Base-by-base conservation (phyloP, 169 alveolate species). In the Babesia divergens region DNA sequence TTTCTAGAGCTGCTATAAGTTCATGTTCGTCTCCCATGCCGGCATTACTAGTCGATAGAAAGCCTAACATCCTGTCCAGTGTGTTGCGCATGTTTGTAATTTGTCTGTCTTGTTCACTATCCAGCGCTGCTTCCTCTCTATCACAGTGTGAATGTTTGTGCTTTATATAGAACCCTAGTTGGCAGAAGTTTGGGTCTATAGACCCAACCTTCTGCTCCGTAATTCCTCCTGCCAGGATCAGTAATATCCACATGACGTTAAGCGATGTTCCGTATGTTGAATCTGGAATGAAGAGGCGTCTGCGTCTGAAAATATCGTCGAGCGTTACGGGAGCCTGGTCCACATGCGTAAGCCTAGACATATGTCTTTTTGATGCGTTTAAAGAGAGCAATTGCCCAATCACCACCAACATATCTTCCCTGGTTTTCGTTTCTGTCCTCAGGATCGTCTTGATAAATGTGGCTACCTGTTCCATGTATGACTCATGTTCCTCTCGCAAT, bases 171-270 rank as follows among this genome's bases (percentile, higher is more conserved):
- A 53, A 75, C 56, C 62, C 53, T 35, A 14, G 52, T 70, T 74
- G 50, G 82, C 84, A 82, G 60, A 74, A 34, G 56, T 52, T 38
- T 55, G 80, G 81, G 47, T 75, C 85, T 0, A 75, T 75, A 38
- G 53, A 74, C 46, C 60, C 83, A 9, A 83, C 52, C 75, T 87
- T 87, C 55, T 74, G 67, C 35, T 49, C 62, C 2, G 89, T 76
- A 9, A 87, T 83, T 20, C 91, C 91, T 20, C 65, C 82, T 47
- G 90, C 74, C 53, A 87, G 79, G 44, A 82, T 49, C 50, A 87
- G 66, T 34, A 87, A 52, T 16, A 87, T 29, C 92, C 92, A 87
- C 43, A 80, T 66, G 43, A 87, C 51, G 51, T 87, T 87, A 8
- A 87, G 56, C 29, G 87, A 82, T 51, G 74, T 69, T 0, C 92